Percentiles rank a stretch among this genome's conserved stretches.
Conservation (phyloP, 805 yeast species). For the Blastobotrys peoriensis region DNA sequence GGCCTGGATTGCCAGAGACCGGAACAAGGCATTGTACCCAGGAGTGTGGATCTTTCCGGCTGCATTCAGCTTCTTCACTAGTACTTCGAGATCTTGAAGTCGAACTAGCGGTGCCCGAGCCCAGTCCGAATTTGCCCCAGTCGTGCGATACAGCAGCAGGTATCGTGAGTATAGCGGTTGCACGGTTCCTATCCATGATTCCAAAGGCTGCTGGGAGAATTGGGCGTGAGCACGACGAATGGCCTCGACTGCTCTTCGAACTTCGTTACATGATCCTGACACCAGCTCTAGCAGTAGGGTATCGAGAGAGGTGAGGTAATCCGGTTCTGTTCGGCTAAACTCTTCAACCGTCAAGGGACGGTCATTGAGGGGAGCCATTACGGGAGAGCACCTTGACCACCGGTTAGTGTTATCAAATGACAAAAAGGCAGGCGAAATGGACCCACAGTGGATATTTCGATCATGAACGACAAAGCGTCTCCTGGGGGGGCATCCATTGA, state of each 20-base stretch:
- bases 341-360: background rate
- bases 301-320: background rate
- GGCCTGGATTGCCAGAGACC: constrained; percentile 1
- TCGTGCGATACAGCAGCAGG: background rate
- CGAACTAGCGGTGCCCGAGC: background rate
- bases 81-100: background rate
- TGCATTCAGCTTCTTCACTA: background rate
- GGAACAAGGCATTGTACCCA: background rate
- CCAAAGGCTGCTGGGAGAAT: background rate
- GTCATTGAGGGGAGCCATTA: background rate
- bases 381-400: background rate
- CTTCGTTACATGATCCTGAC: background rate
- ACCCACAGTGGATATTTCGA: background rate
- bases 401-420: background rate
- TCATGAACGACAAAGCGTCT: background rate
- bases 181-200: background rate
- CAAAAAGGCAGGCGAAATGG: background rate
- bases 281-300: background rate
- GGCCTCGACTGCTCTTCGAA: background rate
- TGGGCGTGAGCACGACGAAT: background rate
- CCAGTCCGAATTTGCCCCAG: background rate
- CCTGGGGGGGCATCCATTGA: background rate
- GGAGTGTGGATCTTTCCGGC: background rate
- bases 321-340: background rate
- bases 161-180: background rate